Percentiles rank a stretch among this genome's conserved stretches.
These are phyloP conservation scores for Zangia roseola DNA, from an alignment of 768 basidiomycete genomes.

Conservation along the genomic window DNA sequence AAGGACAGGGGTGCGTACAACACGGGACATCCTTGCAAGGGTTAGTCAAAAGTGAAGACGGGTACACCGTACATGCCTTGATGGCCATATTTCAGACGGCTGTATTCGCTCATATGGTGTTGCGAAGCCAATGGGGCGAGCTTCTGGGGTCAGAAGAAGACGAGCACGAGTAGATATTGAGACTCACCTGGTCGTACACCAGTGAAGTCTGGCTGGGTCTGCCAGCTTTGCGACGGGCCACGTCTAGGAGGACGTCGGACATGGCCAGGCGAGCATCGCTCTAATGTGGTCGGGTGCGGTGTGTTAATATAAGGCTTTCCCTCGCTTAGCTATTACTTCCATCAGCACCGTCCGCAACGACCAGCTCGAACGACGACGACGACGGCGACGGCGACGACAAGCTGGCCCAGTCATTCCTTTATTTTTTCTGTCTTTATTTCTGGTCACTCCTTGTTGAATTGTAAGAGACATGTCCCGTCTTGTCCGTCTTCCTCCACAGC, in stretches of 20 bases:
- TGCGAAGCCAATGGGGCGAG: slow-evolving; percentile 66
- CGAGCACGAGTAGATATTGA: too few species aligned
- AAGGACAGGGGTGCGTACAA: slow-evolving; percentile 64
- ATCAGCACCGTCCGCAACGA: too few species aligned
- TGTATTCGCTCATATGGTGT: slow-evolving; percentile 73
- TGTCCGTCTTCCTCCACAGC: slow-evolving; percentile 16
- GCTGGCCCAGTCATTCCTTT: background rate
- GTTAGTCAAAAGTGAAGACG: background rate
- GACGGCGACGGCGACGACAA: too few species aligned
- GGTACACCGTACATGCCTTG: slow-evolving; percentile 26
- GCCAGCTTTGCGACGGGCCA: background rate
- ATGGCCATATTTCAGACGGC: slow-evolving; percentile 63
- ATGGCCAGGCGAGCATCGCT: background rate
- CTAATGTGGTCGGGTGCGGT: too few species aligned
- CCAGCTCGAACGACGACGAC: too few species aligned
- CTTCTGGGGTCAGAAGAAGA: slow-evolving; percentile 24
- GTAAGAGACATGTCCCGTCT: slow-evolving; percentile 22
- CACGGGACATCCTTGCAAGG: slow-evolving; percentile 48
- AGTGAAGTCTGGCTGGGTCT: too few species aligned
- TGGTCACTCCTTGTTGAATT: too few species aligned
- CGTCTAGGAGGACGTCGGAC: slow-evolving; percentile 9
- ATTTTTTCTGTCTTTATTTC: too few species aligned
- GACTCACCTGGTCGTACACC: slow-evolving; percentile 10
- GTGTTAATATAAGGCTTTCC: too few species aligned
- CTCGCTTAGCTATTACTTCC: too few species aligned